Conservation (phyloP, 768 basidiomycete genomes). For the Mrakia blollopis region DNA sequence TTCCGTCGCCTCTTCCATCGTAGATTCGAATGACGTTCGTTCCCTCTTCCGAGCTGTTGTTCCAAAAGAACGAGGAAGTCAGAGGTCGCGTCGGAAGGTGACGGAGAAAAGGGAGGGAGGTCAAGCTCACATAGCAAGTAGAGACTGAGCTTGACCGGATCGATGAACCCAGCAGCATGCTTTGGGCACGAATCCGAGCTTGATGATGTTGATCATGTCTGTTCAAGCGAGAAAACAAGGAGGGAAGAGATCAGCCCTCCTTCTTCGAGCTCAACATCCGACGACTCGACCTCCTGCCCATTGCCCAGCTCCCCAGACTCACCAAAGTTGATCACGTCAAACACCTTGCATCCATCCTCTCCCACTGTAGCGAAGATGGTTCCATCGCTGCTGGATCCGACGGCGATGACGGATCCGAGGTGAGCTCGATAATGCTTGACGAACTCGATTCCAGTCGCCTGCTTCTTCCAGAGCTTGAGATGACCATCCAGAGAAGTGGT, state of each 20-base stretch:
- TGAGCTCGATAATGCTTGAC: conserved; percentile 98
- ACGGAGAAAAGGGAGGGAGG: conserved; percentile 24
- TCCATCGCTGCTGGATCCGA: conserved; percentile 86
- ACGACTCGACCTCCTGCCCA: neutral
- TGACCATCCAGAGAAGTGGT: conserved; percentile 94
- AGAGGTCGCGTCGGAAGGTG: conserved; percentile 15
- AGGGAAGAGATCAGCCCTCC: neutral
- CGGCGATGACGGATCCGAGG: conserved; percentile 66
- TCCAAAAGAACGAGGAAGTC: neutral
- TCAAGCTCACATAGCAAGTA: conserved; percentile 72
- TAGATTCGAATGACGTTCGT: conserved; percentile 78
- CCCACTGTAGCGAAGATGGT: conserved; percentile 85
- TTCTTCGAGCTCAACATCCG: neutral
- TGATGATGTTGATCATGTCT: conserved; percentile 99
- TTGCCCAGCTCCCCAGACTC: conserved; percentile 39
- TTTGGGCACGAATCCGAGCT: conserved; percentile 76
- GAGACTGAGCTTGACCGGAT: conserved; percentile 75
- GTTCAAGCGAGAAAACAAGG: neutral
- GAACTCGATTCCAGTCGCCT: conserved; percentile 89
- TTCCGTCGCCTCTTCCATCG: conserved; percentile 81
- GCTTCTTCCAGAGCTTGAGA: conserved; percentile 99
- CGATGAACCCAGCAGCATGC: conserved; percentile 93
- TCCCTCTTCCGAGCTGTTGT: conserved; percentile 64
- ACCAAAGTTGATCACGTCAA: conserved; percentile 98
- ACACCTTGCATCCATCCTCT: conserved; percentile 75